Evolutionary conservation across 2,329 filamentous ascomycete genomes (phyloP), one percentile per base, ranked within the genome.

Genomic region (Aspergillus sp.): DNA sequence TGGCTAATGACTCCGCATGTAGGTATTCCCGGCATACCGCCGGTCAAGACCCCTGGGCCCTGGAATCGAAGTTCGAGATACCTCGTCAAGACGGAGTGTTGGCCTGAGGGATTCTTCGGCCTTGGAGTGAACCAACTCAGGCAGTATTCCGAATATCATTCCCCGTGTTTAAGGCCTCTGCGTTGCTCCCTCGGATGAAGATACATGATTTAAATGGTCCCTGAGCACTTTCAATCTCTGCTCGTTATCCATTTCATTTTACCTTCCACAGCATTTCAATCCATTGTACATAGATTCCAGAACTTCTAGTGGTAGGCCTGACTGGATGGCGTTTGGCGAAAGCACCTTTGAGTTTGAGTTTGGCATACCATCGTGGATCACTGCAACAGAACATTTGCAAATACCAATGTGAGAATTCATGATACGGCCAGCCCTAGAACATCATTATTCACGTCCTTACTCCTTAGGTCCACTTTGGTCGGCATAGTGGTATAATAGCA

Each of bases 21-120:
- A 81, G 79, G 71, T 82, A 47, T 81, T 82, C 57, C 78, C 79
- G 12, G 64, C 65, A 12, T 70, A 86, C 61, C 77, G 87, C 62
- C 75, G 76, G 59, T 72, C 76, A 42, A 79, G 85, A 51, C 68
- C 85, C 30, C 78, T 90, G 44, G 89, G 89, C 0, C 88, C 88
- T 3, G 89, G 90, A 8, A 81, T 96, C 52, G 89, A 94, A 67
- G 76, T 90, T 54, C 77, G 82, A 59, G 81, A 90, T 46, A 77
- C 82, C 60, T 78, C 81, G 39, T 71, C 78, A 49, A 75, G 75
- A 63, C 60, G 62, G 52, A 19, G 70, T 35, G 71, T 75, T 58
- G 77, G 79, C 56, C 59, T 91, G 59, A 73, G 81, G 48, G 81
- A 85, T 60, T 76, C 85, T 55, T 79, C 85, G 10, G 80, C 81